Conservation (phyloP, 495 filamentous ascomycete species). For the Neurospora tetrasperma region DNA sequence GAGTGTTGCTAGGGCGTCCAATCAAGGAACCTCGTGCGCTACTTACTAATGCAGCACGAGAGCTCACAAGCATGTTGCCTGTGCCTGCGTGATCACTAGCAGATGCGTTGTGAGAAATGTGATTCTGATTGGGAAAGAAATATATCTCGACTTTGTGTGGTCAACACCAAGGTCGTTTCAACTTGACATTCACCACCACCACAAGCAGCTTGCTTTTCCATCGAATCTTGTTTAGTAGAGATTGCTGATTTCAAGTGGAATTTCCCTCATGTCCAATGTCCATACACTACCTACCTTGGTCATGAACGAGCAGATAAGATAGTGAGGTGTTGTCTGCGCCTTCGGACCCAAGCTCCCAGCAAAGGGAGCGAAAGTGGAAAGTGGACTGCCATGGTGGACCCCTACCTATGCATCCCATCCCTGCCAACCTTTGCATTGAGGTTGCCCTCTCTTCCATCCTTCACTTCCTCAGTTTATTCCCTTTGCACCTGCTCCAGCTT, state of each 20-base stretch:
- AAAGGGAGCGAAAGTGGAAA: not conserved
- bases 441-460: not conserved
- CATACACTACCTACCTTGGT: not conserved
- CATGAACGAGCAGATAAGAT: not conserved
- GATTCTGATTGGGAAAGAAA: not conserved
- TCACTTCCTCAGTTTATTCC: not conserved
- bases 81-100: not conserved
- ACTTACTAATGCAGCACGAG: not conserved
- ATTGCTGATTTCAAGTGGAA: too few species aligned
- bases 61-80: not conserved
- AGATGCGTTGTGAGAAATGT: not conserved
- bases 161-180: not conserved
- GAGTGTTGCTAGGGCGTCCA: not conserved
- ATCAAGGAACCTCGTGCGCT: not conserved
- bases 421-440: not conserved
- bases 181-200: not conserved
- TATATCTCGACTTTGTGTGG: not conserved
- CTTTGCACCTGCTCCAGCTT: not conserved
- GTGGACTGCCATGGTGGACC: not conserved
- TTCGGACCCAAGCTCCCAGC: not conserved
- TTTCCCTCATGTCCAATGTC: too few species aligned
- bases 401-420: not conserved
- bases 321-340: not conserved
- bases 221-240: too few species aligned
- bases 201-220: not conserved